Evolutionary conservation across 495 filamentous ascomycete species (phyloP).

Genomic region (Tuber brumale): DNA sequence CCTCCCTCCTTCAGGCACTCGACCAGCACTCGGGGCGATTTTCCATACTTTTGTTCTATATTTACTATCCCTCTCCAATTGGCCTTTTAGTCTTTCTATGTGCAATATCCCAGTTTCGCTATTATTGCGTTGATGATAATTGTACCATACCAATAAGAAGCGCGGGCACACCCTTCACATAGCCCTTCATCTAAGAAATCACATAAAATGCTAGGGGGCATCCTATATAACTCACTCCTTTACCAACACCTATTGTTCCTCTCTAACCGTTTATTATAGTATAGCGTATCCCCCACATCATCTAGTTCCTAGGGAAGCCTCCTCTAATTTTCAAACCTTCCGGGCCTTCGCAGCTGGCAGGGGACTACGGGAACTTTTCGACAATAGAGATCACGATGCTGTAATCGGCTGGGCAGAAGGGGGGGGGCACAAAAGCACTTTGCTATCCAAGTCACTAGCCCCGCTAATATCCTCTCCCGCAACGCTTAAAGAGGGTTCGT

Average conservation of each 20-base stretch:
- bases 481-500: background rate
- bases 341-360: background rate
- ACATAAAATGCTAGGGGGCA: too few relatives aligned
- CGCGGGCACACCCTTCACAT: background rate
- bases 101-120: background rate
- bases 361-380: background rate
- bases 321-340: too few relatives aligned
- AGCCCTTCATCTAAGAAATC: background rate
- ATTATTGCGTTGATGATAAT: background rate
- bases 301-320: too few relatives aligned
- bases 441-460: background rate
- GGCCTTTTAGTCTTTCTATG: background rate
- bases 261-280: too few relatives aligned
- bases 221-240: too few relatives aligned
- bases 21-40: background rate
- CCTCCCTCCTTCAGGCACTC: background rate
- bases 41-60: background rate
- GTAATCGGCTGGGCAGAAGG: too few relatives aligned
- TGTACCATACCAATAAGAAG: background rate
- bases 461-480: background rate
- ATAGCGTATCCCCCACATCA: too few relatives aligned
- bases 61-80: background rate
- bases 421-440: background rate
- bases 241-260: too few relatives aligned
- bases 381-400: too few relatives aligned